phyloP scores from a whole-genome alignment of 176 grass and related monocot genomes.

The Typha latifolia region DNA sequence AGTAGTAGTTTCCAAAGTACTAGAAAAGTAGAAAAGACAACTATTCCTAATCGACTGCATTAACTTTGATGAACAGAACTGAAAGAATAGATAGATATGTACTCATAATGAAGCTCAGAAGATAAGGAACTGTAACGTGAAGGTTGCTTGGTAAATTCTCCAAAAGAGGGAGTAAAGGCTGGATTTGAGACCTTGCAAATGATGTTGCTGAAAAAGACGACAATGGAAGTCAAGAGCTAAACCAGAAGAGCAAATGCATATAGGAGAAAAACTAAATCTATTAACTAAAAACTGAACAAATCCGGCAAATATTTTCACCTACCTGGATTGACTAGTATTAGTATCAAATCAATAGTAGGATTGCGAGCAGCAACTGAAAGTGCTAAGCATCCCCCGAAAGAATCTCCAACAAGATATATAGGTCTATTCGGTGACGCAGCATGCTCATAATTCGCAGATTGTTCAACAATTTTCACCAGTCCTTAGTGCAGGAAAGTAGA shows the following conservation, averaged over 20 bases:
- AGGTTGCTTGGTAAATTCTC: slow-evolving; percentile 68
- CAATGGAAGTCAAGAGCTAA: background rate
- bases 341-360: slow-evolving; percentile 54
- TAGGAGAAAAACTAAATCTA: background rate
- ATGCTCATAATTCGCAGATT: slow-evolving; percentile 50
- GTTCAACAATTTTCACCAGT: slow-evolving; percentile 43
- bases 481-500: slow-evolving; percentile 26
- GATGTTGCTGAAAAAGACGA: slow-evolving; percentile 56
- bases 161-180: slow-evolving; percentile 66
- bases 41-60: background rate
- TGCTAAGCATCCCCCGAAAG: slow-evolving; percentile 70
- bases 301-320: slow-evolving; percentile 33
- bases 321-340: slow-evolving; percentile 91
- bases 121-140: slow-evolving; percentile 66
- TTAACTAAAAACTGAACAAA: background rate
- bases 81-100: slow-evolving; percentile 3
- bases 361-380: slow-evolving; percentile 68
- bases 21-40: too few species aligned
- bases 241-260: background rate
- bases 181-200: slow-evolving; percentile 57
- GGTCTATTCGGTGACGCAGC: slow-evolving; percentile 41
- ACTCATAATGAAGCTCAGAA: slow-evolving; percentile 90
- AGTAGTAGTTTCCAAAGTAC: too few species aligned
- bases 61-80: background rate
- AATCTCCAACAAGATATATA: slow-evolving; percentile 71